Conservation (phyloP, 495 filamentous ascomycete species). For the Bacidia gigantensis region DNA sequence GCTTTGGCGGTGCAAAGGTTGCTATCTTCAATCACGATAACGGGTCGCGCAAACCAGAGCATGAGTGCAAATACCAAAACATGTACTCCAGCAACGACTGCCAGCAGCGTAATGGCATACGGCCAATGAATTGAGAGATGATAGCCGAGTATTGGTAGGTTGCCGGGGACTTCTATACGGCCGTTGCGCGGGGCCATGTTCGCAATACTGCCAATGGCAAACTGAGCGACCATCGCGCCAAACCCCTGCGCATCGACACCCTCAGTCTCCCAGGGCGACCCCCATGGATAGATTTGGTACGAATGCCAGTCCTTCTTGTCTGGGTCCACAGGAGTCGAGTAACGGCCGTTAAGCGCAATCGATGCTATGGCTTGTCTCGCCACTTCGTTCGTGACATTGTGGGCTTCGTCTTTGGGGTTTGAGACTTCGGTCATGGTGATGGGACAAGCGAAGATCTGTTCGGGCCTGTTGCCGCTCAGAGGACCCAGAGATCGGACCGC, state of each 20-base stretch:
- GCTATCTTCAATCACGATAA: constrained; percentile 14
- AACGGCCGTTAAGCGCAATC: constrained; percentile 15
- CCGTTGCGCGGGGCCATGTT: constrained; percentile 10
- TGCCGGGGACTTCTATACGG: neutral
- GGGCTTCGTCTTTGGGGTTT: constrained; percentile 7
- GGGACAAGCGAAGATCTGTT: constrained; percentile 8
- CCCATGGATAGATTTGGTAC: constrained; percentile 15
- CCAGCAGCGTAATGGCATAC: constrained; percentile 7
- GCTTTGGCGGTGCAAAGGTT: constrained; percentile 9
- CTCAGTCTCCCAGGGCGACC: constrained; percentile 15
- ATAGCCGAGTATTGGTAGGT: constrained; percentile 11
- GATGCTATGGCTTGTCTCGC: constrained; percentile 15
- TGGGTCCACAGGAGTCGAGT: neutral
- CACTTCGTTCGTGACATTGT: constrained; percentile 6
- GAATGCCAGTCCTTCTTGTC: constrained; percentile 8
- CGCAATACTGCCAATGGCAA: constrained; percentile 16
- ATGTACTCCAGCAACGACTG: constrained; percentile 10
- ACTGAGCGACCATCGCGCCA: constrained; percentile 14
- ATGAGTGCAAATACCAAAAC: constrained; percentile 10
- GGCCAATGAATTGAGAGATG: constrained; percentile 12
- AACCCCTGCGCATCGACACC: constrained; percentile 1
- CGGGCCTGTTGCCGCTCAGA: neutral
- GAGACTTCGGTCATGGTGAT: constrained; percentile 12
- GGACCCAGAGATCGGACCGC: neutral
- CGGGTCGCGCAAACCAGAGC: constrained; percentile 9